These are phyloP conservation scores for Prillingera fragicola DNA, from an alignment of 1,284 basidiomycete genomes.

Conservation along the genomic window DNA sequence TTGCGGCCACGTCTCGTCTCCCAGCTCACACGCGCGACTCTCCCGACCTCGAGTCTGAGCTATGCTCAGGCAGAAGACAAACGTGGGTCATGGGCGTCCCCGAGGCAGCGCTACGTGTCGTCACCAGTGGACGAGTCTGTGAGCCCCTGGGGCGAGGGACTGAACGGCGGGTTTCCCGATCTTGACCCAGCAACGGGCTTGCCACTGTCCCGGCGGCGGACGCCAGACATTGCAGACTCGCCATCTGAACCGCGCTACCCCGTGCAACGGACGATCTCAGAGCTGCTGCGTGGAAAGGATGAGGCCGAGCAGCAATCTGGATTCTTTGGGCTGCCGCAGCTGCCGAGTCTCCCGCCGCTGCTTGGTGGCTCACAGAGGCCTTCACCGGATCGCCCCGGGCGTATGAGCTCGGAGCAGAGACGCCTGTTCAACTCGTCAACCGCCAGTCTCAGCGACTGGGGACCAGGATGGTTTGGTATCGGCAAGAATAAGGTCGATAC, in stretches of 20 bases:
- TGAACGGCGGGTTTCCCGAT: slow-evolving; percentile 35
- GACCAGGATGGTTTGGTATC: too few species aligned
- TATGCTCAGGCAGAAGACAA: slow-evolving; percentile 16
- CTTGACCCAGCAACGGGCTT: slow-evolving; percentile 41
- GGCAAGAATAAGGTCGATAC: slow-evolving; percentile 57
- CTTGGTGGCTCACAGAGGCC: too few species aligned
- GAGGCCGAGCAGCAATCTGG: slow-evolving; percentile 13
- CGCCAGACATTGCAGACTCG: too few species aligned
- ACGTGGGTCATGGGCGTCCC: too few species aligned
- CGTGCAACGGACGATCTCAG: slow-evolving; percentile 42
- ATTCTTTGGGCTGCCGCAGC: slow-evolving; percentile 27
- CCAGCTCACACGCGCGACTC: slow-evolving; percentile 31
- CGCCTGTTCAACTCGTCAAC: too few species aligned
- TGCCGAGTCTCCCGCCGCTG: slow-evolving; percentile 42
- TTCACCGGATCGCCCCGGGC: too few species aligned
- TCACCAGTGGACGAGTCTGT: background rate
- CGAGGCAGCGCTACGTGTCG: slow-evolving; percentile 2
- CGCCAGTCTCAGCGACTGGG: slow-evolving; percentile 50
- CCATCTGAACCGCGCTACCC: too few species aligned
- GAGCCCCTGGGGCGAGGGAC: background rate
- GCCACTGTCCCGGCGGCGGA: slow-evolving; percentile 16
- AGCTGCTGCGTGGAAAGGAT: slow-evolving; percentile 13
- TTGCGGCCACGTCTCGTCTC: slow-evolving; percentile 32
- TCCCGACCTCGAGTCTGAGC: slow-evolving; percentile 31
- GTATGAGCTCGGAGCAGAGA: too few species aligned